Conservation (phyloP, 2,329 filamentous ascomycete species). For the Monosporascus sp. region DNA sequence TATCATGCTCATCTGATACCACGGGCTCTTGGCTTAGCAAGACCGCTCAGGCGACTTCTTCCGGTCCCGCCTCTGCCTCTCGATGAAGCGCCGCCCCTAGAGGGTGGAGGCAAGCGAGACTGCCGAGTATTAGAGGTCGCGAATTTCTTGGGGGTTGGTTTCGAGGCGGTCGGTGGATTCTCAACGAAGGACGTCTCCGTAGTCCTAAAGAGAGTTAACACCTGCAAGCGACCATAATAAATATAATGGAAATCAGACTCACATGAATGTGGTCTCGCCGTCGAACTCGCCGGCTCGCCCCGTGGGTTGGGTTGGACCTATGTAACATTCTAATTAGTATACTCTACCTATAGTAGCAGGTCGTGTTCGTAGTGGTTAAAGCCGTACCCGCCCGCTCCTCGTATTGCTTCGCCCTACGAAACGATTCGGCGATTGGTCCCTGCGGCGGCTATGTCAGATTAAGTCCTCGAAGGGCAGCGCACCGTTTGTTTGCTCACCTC, state of each 20-base stretch:
- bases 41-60: constrained; percentile 40
- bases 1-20: constrained; percentile 35
- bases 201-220: constrained; percentile 51
- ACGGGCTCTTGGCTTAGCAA: constrained; percentile 41
- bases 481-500: constrained; percentile 54
- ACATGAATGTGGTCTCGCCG: constrained; percentile 83
- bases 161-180: constrained; percentile 61
- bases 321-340: not conserved
- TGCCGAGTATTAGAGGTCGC: constrained; percentile 37
- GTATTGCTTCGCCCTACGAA: constrained; percentile 59
- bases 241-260: constrained; percentile 27
- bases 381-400: constrained; percentile 43
- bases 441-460: constrained; percentile 27
- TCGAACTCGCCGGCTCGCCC: constrained; percentile 35
- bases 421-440: constrained; percentile 81
- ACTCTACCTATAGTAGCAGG: constrained; percentile 6
- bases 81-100: constrained; percentile 32
- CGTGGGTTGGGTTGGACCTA: constrained; percentile 21
- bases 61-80: constrained; percentile 30
- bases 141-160: constrained; percentile 40
- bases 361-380: not conserved
- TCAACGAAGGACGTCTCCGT: constrained; percentile 90
- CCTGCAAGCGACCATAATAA: not conserved
- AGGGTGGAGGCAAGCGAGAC: constrained; percentile 42
- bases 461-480: not conserved